Conservation (phyloP, 345 rosid species). For the Moringa oleifera region DNA sequence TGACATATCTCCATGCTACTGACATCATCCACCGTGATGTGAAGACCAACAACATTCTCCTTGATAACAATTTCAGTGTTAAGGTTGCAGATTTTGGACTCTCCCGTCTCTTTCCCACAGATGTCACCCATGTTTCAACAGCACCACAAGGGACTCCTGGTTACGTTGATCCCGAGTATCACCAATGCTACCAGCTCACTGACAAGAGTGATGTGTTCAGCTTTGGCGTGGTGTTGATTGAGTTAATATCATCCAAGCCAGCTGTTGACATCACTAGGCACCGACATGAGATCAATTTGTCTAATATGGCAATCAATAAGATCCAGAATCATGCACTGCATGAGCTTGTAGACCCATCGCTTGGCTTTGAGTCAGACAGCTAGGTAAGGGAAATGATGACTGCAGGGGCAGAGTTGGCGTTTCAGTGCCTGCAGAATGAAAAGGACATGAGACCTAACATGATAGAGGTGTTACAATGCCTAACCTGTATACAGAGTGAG, state of each 20-base stretch:
- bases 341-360: slow-evolving; percentile 63
- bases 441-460: slow-evolving; percentile 75
- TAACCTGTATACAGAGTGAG: slow-evolving; percentile 34
- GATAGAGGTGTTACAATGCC: slow-evolving; percentile 43
- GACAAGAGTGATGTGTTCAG: slow-evolving; percentile 77
- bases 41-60: slow-evolving; percentile 84
- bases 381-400: slow-evolving; percentile 39
- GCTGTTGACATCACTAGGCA: slow-evolving; percentile 87
- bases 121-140: slow-evolving; percentile 76
- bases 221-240: slow-evolving; percentile 30
- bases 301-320: slow-evolving; percentile 68
- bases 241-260: slow-evolving; percentile 63
- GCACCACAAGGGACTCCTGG: slow-evolving; percentile 97
- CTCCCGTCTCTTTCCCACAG: slow-evolving; percentile 68
- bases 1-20: slow-evolving; percentile 74
- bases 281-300: slow-evolving; percentile 73
- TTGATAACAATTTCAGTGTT: slow-evolving; percentile 57
- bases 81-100: slow-evolving; percentile 95
- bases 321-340: slow-evolving; percentile 52
- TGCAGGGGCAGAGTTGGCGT: slow-evolving; percentile 78
- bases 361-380: slow-evolving; percentile 62
- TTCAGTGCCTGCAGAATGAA: slow-evolving; percentile 63
- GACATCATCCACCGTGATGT: slow-evolving; percentile 84
- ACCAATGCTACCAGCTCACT: slow-evolving; percentile 76
- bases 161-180: slow-evolving; percentile 90